Base-by-base conservation (phyloP, 345 rosid species). In the Camelina sativa region DNA sequence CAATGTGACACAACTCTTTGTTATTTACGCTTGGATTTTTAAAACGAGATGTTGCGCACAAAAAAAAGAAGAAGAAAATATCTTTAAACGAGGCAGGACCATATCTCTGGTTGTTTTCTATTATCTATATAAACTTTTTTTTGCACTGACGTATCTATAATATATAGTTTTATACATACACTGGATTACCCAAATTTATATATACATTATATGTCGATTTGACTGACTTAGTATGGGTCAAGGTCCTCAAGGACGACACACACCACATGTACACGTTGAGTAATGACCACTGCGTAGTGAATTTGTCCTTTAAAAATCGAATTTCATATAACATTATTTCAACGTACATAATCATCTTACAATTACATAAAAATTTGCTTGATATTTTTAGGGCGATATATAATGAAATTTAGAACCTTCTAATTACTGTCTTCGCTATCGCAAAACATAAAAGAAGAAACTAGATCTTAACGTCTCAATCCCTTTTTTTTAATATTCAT, bases 321-420 rank as follows among this genome's bases (percentile, higher is more conserved):
- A 17, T 4, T 28, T 51, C 47, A 50, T 0, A 59, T 38, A 60
- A 15, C 25, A 61, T 68, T 69, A 62, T 68, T 47, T 40, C 17
- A 69, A 70, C 51, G 32, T 69, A 69, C 35, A 70, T 28, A 75
- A 51, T 51, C 54, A 74, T 25, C 46, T 50, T 57, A 66, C 69
- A 69, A 8, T 43, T 41, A 62, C 79, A 76, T 62, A 68, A 15
- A 51, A 12, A 8, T 16, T 25, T 64, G 44, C 37, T 50, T 74
- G 1, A 15, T 13, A 30, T 65, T 63, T 35, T 38, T 15, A 66
- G 5, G 43, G 48, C 0, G 22, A 15, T 37, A 8, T 37, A 37
- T 75, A 41, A 46, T 13, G 34, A 65, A 20, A 11, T 22, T 5
- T 32, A 61, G 64, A 67, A 61, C 63, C 40, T 67, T 75, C 32